Conservation (phyloP, 345 rosid genomes). For the Gynandropsis gynandra region DNA sequence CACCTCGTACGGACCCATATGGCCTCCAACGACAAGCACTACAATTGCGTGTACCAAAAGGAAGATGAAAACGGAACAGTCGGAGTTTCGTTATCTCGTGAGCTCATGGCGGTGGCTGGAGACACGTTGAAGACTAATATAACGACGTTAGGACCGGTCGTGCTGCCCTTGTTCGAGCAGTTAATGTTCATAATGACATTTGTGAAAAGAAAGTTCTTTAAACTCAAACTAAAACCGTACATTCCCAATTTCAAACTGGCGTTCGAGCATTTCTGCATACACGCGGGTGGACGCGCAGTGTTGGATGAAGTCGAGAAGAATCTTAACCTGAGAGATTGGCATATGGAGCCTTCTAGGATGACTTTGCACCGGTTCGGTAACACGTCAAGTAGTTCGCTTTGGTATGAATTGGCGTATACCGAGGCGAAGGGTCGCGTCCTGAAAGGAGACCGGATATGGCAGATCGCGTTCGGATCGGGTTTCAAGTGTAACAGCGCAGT, state of each 20-base stretch:
- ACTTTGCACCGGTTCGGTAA: constrained; percentile 84
- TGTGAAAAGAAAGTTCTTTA: constrained; percentile 46
- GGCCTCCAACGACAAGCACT: constrained; percentile 67
- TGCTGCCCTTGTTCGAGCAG: constrained; percentile 62
- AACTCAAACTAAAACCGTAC: constrained; percentile 56
- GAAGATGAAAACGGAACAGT: constrained; percentile 63
- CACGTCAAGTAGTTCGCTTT: constrained; percentile 83
- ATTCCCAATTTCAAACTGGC: constrained; percentile 87
- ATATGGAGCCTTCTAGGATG: constrained; percentile 94
- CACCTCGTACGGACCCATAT: constrained; percentile 81
- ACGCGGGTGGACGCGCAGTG: constrained; percentile 80
- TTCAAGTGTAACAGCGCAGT: constrained; percentile 94
- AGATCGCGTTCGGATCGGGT: constrained; percentile 94
- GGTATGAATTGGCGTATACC: constrained; percentile 90
- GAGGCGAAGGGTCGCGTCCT: constrained; percentile 80
- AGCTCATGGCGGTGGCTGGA: constrained; percentile 86
- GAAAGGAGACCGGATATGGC: constrained; percentile 78
- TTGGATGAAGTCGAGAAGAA: constrained; percentile 75
- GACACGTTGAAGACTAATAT: constrained; percentile 85
- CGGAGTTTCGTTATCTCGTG: constrained; percentile 79
- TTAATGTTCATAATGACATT: constrained; percentile 54
- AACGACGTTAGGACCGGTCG: constrained; percentile 80
- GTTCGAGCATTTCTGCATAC: constrained; percentile 88
- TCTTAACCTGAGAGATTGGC: constrained; percentile 65
- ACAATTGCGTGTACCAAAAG: constrained; percentile 66